Percentiles rank a stretch among this genome's conserved stretches.
These are phyloP conservation scores for Annulohypoxylon bovei DNA, from an alignment of 495 filamentous ascomycete species.

Conservation along the genomic window DNA sequence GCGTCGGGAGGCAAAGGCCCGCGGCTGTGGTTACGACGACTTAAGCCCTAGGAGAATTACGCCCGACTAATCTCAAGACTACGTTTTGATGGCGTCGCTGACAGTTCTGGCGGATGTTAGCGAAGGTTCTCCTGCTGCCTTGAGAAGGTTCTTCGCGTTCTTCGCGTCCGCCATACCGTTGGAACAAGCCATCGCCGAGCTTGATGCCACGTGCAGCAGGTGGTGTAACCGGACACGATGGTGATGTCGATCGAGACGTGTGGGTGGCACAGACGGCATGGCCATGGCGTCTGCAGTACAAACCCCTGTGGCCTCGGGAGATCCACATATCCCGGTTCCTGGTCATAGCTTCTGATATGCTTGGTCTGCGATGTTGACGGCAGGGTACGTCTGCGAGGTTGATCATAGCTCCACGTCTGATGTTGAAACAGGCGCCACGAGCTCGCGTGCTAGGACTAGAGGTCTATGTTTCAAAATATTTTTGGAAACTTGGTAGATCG, in stretches of 20 bases:
- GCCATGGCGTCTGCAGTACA: constrained; percentile 16
- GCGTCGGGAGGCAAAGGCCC: not conserved
- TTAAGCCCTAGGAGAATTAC: not conserved
- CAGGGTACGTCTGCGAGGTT: not conserved
- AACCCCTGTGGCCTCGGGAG: constrained; percentile 6
- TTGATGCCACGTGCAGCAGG: constrained; percentile 30
- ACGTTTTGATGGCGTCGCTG: not conserved
- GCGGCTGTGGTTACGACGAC: not conserved
- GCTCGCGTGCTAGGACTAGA: not conserved
- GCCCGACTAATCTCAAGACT: not conserved
- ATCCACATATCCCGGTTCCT: constrained; percentile 16
- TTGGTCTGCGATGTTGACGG: not conserved
- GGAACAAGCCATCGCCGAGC: constrained; percentile 9
- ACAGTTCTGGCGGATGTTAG: not conserved
- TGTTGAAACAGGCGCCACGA: constrained; percentile 14
- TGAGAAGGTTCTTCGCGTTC: constrained; percentile 14
- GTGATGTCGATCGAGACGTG: not conserved
- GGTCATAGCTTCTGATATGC: not conserved
- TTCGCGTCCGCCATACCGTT: constrained; percentile 2
- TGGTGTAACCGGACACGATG: constrained; percentile 32
- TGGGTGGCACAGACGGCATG: not conserved
- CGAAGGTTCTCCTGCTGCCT: not conserved
- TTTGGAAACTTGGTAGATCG: constrained; percentile 18
- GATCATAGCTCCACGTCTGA: constrained; percentile 4
- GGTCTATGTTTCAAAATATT: constrained; percentile 29